These are phyloP conservation scores for Ilex asprella DNA, from an alignment of 257 asterid genomes.

Conservation along the genomic window DNA sequence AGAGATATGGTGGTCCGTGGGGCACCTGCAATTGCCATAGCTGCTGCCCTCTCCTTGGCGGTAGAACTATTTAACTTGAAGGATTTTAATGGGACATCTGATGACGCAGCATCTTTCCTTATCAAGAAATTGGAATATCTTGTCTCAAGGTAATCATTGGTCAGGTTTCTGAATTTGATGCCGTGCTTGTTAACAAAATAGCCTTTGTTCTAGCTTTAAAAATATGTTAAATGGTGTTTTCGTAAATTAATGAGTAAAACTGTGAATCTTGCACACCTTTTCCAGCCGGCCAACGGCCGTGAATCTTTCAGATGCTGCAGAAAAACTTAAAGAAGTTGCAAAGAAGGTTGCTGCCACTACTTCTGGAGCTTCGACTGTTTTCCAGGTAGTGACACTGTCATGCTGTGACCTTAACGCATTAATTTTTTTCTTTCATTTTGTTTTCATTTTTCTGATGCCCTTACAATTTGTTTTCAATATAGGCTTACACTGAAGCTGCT, in stretches of 20 bases:
- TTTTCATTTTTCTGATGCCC: background rate
- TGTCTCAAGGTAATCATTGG: constrained; percentile 60
- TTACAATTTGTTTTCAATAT: constrained; percentile 3
- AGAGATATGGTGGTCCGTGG: constrained; percentile 98
- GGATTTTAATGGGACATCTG: constrained; percentile 47
- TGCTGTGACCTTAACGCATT: background rate
- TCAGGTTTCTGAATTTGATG: constrained; percentile 2
- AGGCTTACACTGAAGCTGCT: constrained; percentile 83
- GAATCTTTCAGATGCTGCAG: constrained; percentile 83
- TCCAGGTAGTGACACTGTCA: constrained; percentile 45
- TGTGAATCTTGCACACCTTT: constrained; percentile 4
- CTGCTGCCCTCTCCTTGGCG: constrained; percentile 92
- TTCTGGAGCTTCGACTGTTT: constrained; percentile 45
- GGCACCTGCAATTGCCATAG: constrained; percentile 97
- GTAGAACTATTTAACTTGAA: constrained; percentile 63
- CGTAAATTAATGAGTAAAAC: constrained; percentile 2
- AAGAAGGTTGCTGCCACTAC: constrained; percentile 44
- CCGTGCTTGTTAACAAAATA: background rate
- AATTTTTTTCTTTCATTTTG: background rate
- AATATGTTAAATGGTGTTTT: background rate
- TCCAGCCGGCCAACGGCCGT: constrained; percentile 96
- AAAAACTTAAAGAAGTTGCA: constrained; percentile 61
- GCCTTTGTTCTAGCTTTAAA: background rate
- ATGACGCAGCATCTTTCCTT: constrained; percentile 64
- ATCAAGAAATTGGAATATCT: constrained; percentile 67